These are phyloP conservation scores for Leptographium radiaticola DNA, from an alignment of 2,329 filamentous ascomycete species.

Conservation along the genomic window DNA sequence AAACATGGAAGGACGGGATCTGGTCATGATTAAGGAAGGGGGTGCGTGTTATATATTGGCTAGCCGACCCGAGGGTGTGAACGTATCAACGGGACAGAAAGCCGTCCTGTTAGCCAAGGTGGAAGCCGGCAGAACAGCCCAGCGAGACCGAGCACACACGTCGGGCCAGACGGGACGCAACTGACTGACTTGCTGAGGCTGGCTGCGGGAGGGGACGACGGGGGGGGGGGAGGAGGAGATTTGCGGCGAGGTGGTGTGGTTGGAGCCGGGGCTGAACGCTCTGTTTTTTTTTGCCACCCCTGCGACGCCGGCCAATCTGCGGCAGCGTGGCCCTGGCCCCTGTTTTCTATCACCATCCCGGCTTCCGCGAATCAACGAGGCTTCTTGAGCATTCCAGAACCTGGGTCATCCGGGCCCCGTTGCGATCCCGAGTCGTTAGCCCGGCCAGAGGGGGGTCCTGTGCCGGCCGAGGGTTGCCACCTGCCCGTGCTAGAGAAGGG, in stretches of 20 bases:
- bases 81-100: not conserved
- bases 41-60: not conserved
- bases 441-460: not conserved
- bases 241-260: not conserved
- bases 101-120: not conserved
- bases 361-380: not conserved
- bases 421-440: not conserved
- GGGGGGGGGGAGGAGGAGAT: not conserved
- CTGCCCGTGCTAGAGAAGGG: not conserved
- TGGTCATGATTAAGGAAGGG: not conserved
- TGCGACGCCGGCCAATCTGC: not conserved
- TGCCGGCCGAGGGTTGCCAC: not conserved
- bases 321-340: not conserved
- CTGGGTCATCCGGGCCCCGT: not conserved
- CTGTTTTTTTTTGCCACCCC: constrained; percentile 1
- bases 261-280: not conserved
- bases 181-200: too few species aligned
- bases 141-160: not conserved
- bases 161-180: not conserved
- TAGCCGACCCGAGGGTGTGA: not conserved
- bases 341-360: not conserved
- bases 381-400: not conserved
- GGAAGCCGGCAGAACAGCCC: not conserved
- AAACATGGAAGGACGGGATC: not conserved
- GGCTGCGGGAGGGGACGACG: too few species aligned